Percentiles rank a stretch among this genome's conserved stretches.
Evolutionary conservation across 2,329 filamentous ascomycete genomes (phyloP).

Genomic region (Aspergillus niger): DNA sequence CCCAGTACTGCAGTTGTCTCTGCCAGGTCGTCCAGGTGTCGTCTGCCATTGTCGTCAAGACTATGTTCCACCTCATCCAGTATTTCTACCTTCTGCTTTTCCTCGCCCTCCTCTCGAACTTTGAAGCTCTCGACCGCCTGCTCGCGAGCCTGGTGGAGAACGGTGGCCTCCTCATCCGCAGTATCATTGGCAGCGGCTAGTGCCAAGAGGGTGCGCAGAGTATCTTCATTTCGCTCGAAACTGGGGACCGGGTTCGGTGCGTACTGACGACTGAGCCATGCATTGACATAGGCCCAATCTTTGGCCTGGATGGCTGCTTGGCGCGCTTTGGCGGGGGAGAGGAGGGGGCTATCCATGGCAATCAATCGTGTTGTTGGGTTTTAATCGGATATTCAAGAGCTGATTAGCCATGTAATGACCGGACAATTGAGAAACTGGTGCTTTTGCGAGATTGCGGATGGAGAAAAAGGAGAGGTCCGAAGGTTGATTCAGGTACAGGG

Average conservation of each 20-base stretch:
- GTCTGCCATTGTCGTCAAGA: constrained; percentile 56
- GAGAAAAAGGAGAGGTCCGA: not conserved
- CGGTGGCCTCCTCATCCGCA: constrained; percentile 51
- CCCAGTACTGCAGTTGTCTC: constrained; percentile 54
- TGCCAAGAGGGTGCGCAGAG: constrained; percentile 71
- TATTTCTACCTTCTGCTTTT: constrained; percentile 44
- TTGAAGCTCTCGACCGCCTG: constrained; percentile 38
- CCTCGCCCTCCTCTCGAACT: constrained; percentile 30
- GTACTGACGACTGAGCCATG: constrained; percentile 76
- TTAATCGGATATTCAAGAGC: constrained; percentile 1
- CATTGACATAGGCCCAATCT: constrained; percentile 87
- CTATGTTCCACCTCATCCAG: constrained; percentile 57
- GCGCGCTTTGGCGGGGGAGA: constrained; percentile 66
- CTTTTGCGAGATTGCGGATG: not conserved
- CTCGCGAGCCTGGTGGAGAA: constrained; percentile 41
- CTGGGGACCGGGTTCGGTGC: constrained; percentile 63
- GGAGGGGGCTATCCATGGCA: constrained; percentile 47
- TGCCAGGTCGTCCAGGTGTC: constrained; percentile 62
- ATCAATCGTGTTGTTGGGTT: not conserved
- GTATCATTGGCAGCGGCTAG: constrained; percentile 75
- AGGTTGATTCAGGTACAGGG: not conserved
- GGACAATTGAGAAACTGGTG: not conserved
- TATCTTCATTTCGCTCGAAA: constrained; percentile 87
- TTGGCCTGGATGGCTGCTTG: constrained; percentile 80
- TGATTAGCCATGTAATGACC: not conserved